Evolutionary conservation across 2,329 filamentous ascomycete species (phyloP).

Genomic region (Cordyceps javanica): DNA sequence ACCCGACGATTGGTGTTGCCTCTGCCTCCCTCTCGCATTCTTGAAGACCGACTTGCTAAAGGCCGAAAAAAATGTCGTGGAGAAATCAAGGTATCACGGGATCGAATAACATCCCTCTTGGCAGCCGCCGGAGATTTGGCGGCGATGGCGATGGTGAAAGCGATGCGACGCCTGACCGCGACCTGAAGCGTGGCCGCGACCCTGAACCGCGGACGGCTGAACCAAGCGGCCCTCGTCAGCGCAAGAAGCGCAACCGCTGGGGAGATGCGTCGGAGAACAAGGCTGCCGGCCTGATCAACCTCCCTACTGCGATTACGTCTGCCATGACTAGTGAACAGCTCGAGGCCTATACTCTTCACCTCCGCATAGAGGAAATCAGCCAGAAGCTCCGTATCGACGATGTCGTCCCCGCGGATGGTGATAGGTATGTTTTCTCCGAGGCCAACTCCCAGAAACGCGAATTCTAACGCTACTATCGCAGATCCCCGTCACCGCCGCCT

Average conservation of each 20-base stretch:
- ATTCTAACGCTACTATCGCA: constrained; percentile 29
- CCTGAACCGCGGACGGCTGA: constrained; percentile 65
- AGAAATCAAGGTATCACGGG: constrained; percentile 82
- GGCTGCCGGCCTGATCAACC: constrained; percentile 93
- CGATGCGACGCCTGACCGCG: constrained; percentile 33
- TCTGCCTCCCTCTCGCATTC: background rate
- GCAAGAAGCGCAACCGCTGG: constrained; percentile 99
- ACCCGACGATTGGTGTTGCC: background rate
- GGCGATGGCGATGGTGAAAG: constrained; percentile 45
- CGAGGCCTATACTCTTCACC: constrained; percentile 91
- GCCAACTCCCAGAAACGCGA: background rate
- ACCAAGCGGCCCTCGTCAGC: constrained; percentile 72
- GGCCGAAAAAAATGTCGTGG: constrained; percentile 51
- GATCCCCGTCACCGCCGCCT: constrained; percentile 89
- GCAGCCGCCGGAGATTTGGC: constrained; percentile 74
- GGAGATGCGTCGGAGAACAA: constrained; percentile 97
- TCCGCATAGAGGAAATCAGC: constrained; percentile 98
- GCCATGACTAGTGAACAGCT: constrained; percentile 99
- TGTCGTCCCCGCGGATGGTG: constrained; percentile 92
- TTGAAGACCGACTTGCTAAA: background rate
- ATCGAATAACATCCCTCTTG: constrained; percentile 95
- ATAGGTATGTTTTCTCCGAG: constrained; percentile 61
- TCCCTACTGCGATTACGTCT: constrained; percentile 91
- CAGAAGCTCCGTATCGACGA: constrained; percentile 99
- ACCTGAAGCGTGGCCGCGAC: constrained; percentile 84